Conservation (phyloP, 768 basidiomycete genomes). For the Baorangia bicolor region DNA sequence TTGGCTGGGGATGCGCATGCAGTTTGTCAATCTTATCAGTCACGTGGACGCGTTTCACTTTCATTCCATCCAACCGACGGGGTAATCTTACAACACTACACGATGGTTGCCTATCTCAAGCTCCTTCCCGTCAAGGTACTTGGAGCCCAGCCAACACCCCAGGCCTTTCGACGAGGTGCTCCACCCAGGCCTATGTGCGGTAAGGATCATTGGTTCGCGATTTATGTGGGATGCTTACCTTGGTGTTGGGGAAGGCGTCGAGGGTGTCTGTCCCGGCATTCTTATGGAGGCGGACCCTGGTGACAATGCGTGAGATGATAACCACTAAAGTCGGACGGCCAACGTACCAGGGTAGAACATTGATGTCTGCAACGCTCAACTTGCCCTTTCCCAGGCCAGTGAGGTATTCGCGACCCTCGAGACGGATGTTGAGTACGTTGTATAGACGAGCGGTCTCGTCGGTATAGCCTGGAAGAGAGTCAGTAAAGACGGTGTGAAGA, state of each 20-base stretch:
- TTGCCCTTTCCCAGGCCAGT: slow-evolving; percentile 72
- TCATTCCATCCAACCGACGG: background rate
- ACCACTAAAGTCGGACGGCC: background rate
- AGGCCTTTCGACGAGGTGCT: slow-evolving; percentile 25
- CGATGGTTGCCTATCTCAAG: background rate
- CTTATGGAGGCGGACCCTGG: slow-evolving; percentile 54
- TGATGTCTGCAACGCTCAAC: slow-evolving; percentile 71
- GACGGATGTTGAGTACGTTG: slow-evolving; percentile 76
- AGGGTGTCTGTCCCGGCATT: slow-evolving; percentile 54
- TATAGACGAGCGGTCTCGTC: slow-evolving; percentile 85
- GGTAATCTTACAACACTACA: background rate
- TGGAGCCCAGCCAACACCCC: slow-evolving; percentile 25
- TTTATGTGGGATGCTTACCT: slow-evolving; percentile 34
- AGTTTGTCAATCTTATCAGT: slow-evolving; percentile 16
- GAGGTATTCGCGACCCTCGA: slow-evolving; percentile 76
- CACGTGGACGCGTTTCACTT: slow-evolving; percentile 8
- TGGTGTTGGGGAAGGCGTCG: slow-evolving; percentile 63
- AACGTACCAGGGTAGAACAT: slow-evolving; percentile 58
- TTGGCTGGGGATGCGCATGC: no score
- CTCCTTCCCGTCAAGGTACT: slow-evolving; percentile 6
- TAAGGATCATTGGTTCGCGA: background rate
- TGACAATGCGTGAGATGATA: background rate
- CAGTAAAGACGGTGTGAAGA: background rate
- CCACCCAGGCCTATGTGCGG: slow-evolving; percentile 27
- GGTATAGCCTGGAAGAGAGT: slow-evolving; percentile 53